Evolutionary conservation across 1,284 basidiomycete genomes (phyloP), one percentile per base, ranked within the genome.

Genomic region (Melampsora larici-populina): DNA sequence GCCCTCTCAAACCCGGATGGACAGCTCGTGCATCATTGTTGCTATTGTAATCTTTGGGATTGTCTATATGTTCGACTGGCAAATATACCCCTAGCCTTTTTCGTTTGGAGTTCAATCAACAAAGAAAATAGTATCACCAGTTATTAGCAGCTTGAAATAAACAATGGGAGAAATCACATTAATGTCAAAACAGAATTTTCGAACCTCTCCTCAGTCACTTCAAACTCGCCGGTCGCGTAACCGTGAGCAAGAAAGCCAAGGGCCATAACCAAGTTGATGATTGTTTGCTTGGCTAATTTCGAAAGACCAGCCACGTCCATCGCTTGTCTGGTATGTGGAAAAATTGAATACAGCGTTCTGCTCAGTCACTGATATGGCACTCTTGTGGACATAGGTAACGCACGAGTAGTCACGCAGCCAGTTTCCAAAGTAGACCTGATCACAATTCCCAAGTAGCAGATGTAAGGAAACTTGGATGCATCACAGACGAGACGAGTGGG

Each of bases 201-300:
- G n/a, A n/a, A n/a, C n/a, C n/a, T n/a, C 78, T 96, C 93, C 48
- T 87, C 86, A 0, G 94, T 97, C 62, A 97, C 92, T 84, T 97
- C 93, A 81, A 97, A 97, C 84, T 94, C 92, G 71, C 87, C 86
- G 0, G 51, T 82, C 1, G 69, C 79, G 69, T 70, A 66, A 33
- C 74, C 69, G 36, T 78, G 76, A 51, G 76, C 76, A 24, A 78
- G 33, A 29, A 78, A 78, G 0, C 76, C 76, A 49, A 78, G 63
- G 24, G 76, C 76, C 76, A 78, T 78, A 24, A 70, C 68, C 29
- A 78, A 36, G 51, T 78, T 78, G 36, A 78, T 66, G 24, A 78
- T 78, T 7, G 76, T 78, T 71, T 78, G 76, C 31, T 43, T 78
- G 46, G 76, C 68, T 33, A 78, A 43, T 55, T 78, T 78, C 24